Conservation (phyloP, 2,329 filamentous ascomycete species). For the Amauroascus verrucosus region DNA sequence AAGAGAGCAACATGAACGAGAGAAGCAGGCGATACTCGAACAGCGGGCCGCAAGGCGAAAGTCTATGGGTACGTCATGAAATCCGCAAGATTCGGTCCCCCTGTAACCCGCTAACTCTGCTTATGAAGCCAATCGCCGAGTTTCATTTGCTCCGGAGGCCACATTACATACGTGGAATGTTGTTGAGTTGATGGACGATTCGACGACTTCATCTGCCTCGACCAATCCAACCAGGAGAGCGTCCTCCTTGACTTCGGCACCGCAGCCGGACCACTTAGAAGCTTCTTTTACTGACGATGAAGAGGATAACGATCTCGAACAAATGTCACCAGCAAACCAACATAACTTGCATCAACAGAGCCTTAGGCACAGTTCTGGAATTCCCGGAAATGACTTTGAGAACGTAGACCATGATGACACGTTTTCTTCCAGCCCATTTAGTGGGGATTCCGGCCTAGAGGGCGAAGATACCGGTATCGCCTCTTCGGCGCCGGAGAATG, state of each 20-base stretch:
- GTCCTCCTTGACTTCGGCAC: slow-evolving; percentile 50
- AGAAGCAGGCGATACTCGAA: slow-evolving; percentile 53
- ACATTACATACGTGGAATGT: slow-evolving; percentile 96
- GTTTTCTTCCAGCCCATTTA: slow-evolving; percentile 69
- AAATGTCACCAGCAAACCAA: slow-evolving; percentile 5
- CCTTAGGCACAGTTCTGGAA: neutral
- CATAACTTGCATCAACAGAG: neutral
- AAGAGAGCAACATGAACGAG: slow-evolving; percentile 47
- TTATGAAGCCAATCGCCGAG: slow-evolving; percentile 62
- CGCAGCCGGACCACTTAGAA: slow-evolving; percentile 6
- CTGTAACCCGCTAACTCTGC: neutral
- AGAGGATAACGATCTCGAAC: slow-evolving; percentile 13
- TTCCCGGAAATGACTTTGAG: slow-evolving; percentile 50
- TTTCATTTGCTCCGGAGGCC: slow-evolving; percentile 94
- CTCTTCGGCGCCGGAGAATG: slow-evolving; percentile 34
- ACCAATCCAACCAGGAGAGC: slow-evolving; percentile 65
- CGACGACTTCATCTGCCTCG: slow-evolving; percentile 63
- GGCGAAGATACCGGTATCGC: slow-evolving; percentile 37
- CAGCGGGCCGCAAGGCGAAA: slow-evolving; percentile 82
- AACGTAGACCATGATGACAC: slow-evolving; percentile 56
- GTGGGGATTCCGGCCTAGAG: slow-evolving; percentile 44
- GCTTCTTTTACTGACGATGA: slow-evolving; percentile 32
- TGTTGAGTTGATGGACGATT: slow-evolving; percentile 78
- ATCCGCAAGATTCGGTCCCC: neutral
- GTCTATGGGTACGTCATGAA: slow-evolving; percentile 54